Evolutionary conservation across 176 grass and related monocot species (phyloP).

Genomic region (Hordeum vulgare): DNA sequence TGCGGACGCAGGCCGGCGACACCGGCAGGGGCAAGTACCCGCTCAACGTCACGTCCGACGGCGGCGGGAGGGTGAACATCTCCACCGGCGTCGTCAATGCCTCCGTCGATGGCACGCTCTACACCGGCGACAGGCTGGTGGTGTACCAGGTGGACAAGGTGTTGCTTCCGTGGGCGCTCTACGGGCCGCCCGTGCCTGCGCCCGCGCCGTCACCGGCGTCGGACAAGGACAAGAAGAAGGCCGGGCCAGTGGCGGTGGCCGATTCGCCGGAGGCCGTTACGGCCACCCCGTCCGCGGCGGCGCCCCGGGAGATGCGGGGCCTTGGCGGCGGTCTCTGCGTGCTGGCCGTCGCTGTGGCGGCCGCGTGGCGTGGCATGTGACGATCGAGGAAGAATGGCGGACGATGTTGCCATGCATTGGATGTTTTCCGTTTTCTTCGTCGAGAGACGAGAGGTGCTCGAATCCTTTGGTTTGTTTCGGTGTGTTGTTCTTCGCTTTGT

Average conservation of each 20-base stretch:
- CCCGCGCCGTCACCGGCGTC: conserved; percentile 34
- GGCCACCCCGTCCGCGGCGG: conserved; percentile 18
- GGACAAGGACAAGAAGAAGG: conserved; percentile 56
- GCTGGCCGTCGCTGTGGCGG: conserved; percentile 25
- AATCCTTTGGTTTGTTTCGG: neutral
- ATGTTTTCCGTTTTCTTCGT: neutral
- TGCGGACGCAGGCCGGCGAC: conserved; percentile 82
- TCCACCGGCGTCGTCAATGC: conserved; percentile 76
- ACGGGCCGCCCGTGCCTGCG: conserved; percentile 41
- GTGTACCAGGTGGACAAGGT: conserved; percentile 91
- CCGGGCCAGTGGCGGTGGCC: neutral
- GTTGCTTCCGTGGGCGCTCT: conserved; percentile 64
- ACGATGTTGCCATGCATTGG: neutral
- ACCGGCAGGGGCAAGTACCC: conserved; percentile 42
- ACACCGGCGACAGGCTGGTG: conserved; percentile 46
- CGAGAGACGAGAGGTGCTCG: neutral
- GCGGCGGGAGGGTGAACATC: conserved; percentile 44
- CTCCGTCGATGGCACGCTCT: conserved; percentile 50
- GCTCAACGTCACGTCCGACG: conserved; percentile 63
- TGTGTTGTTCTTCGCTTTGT: neutral
- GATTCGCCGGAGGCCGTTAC: conserved; percentile 29
- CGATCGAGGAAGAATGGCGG: neutral
- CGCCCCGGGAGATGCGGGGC: neutral
- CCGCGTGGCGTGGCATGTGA: conserved; percentile 42
- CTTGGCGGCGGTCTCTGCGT: neutral